Conservation (phyloP, 2,329 filamentous ascomycete genomes). For the Pseudocercospora crystallina region DNA sequence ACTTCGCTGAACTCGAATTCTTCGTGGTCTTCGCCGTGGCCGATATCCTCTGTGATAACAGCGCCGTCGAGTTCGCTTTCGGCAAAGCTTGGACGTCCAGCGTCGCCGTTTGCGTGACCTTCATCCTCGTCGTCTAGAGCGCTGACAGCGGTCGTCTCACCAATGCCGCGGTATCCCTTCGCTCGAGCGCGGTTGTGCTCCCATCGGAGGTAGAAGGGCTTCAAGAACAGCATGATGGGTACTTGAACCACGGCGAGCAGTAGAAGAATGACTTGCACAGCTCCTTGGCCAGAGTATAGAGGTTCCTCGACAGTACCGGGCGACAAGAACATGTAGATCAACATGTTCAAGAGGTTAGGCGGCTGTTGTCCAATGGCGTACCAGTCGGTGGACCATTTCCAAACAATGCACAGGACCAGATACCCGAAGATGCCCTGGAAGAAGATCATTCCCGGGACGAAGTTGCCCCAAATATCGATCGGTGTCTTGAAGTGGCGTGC, state of each 20-base stretch:
- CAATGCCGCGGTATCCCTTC: slow-evolving; percentile 88
- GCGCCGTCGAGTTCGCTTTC: slow-evolving; percentile 76
- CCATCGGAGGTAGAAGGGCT: slow-evolving; percentile 91
- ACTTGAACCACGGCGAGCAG: slow-evolving; percentile 83
- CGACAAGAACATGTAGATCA: slow-evolving; percentile 98
- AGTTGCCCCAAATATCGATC: slow-evolving; percentile 96
- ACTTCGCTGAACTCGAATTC: slow-evolving; percentile 97
- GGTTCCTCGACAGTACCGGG: slow-evolving; percentile 73
- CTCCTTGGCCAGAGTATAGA: slow-evolving; percentile 75
- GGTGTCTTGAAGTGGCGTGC: slow-evolving; percentile 91
- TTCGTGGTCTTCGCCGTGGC: slow-evolving; percentile 72
- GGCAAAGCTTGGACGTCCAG: slow-evolving; percentile 66
- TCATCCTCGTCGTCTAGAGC: slow-evolving; percentile 83
- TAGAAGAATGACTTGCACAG: slow-evolving; percentile 74
- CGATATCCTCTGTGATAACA: slow-evolving; percentile 84
- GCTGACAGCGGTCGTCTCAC: slow-evolving; percentile 82
- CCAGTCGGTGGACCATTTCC: slow-evolving; percentile 97
- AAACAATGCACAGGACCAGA: slow-evolving; percentile 87
- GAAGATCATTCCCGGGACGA: slow-evolving; percentile 97
- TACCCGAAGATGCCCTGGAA: slow-evolving; percentile 99
- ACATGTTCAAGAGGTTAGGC: slow-evolving; percentile 93
- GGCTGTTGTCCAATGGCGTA: slow-evolving; percentile 63
- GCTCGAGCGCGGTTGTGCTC: slow-evolving; percentile 89
- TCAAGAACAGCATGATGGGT: slow-evolving; percentile 86
- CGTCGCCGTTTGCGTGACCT: slow-evolving; percentile 54